Evolutionary conservation across 371 early-diverging fungal species (phyloP).

Genomic region (Apophysomyces trapeziformis): DNA sequence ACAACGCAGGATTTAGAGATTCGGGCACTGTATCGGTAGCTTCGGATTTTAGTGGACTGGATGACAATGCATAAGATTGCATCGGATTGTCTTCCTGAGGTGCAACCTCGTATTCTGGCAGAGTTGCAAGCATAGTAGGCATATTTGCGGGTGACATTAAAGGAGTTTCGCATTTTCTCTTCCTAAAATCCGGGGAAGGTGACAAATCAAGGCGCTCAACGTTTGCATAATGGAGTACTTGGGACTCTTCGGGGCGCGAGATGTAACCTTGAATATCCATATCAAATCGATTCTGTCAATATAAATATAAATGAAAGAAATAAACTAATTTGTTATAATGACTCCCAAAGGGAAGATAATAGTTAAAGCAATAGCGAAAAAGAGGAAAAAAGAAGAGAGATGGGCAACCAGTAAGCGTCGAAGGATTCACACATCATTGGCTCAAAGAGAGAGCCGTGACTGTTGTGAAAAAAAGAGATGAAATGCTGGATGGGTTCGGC

Average conservation of each 20-base stretch:
- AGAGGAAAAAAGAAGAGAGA: slow-evolving; percentile 8
- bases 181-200: slow-evolving; percentile 5
- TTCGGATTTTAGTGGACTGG: slow-evolving; percentile 3
- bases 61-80: slow-evolving; percentile 18
- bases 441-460: neutral
- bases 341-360: neutral
- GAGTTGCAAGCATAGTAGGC: neutral
- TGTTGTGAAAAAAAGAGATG: neutral
- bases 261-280: slow-evolving; percentile 20
- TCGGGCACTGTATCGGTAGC: slow-evolving; percentile 1
- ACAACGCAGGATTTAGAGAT: slow-evolving; percentile 15
- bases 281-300: neutral
- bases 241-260: slow-evolving; percentile 6
- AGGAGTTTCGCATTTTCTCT: slow-evolving; percentile 6
- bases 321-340: neutral
- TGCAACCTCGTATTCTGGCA: slow-evolving; percentile 4
- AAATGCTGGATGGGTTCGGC: slow-evolving; percentile 5
- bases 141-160: slow-evolving; percentile 4
- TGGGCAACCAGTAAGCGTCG: neutral
- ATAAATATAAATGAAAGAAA: slow-evolving; percentile 8
- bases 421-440: slow-evolving; percentile 2
- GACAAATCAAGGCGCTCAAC: slow-evolving; percentile 13
- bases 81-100: neutral
- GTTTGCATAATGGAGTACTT: slow-evolving; percentile 18
- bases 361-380: slow-evolving; percentile 1